Conservation (phyloP, 495 filamentous ascomycete species). For the Parmelia sp. region DNA sequence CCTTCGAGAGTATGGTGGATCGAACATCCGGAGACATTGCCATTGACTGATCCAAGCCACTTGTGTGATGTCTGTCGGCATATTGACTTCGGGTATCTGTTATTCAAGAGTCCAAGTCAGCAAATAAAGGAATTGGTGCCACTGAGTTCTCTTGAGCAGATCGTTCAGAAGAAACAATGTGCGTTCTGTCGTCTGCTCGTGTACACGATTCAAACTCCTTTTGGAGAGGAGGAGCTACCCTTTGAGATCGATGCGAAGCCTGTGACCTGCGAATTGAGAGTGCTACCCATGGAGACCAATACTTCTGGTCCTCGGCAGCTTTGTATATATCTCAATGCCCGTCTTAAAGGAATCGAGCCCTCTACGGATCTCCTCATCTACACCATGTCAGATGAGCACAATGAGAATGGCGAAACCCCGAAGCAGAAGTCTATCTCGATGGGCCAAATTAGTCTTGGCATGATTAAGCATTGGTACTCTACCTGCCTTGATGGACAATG, state of each 20-base stretch:
- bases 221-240: not conserved
- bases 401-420: not conserved
- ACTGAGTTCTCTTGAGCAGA: constrained; percentile 10
- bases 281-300: constrained; percentile 10
- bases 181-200: constrained; percentile 16
- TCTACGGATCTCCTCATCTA: constrained; percentile 1
- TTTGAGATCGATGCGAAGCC: not conserved
- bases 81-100: constrained; percentile 18
- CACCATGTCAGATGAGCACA: not conserved
- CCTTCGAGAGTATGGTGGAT: constrained; percentile 14
- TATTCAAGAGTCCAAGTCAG: constrained; percentile 8
- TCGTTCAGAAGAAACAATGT: constrained; percentile 8
- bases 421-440: constrained; percentile 1
- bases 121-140: constrained; percentile 10
- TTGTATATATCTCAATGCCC: not conserved
- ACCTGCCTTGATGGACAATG: constrained; percentile 13
- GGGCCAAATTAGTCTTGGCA: constrained; percentile 1
- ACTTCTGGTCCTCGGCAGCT: not conserved
- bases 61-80: constrained; percentile 19
- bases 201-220: not conserved
- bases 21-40: not conserved
- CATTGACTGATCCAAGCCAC: constrained; percentile 2
- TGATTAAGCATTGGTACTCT: constrained; percentile 16
- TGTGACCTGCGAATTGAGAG: constrained; percentile 6
- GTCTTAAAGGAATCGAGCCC: not conserved